Base-by-base conservation (phyloP, 495 filamentous ascomycete genomes). In the Parathielavia hyrcaniae region DNA sequence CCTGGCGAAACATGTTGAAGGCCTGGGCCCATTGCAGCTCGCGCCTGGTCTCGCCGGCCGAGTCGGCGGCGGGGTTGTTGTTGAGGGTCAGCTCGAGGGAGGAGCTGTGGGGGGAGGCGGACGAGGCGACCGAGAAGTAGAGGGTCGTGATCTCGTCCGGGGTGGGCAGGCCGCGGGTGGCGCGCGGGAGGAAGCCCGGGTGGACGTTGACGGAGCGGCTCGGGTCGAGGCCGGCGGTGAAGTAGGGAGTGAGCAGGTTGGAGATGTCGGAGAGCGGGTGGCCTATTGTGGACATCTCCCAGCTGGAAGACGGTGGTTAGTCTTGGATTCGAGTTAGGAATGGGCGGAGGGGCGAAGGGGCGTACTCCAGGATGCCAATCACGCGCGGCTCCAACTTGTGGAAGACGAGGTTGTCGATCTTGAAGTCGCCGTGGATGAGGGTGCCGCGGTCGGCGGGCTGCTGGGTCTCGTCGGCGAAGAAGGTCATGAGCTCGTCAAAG, bases 401-500 rank as follows among this genome's bases (percentile, higher is more conserved):
- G 69, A 92, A 98, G 45, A 98, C 87, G 57, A 97, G 74, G 64
- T 98, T 98, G 70, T 98, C 93, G 66, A 98, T 92, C 74, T 98
- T 98, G 76, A 92, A 98, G 65, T 98, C 93, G 26, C 93, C 93
- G 65, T 98, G 93, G 26, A 98, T 84, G 20, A 96, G 77, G 2
- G 84, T 86, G 22, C 81, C 84, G 43, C 88, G 77, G 64, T 97
- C 91, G 34, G 76, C 78, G 2, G 93, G 91, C 67, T 95, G 89
- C 34, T 74, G 78, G 59, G 73, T 70, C 57, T 82, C 73, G 71
- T 86, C 77, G 39, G 65, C 69, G 65, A 97, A 96, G 74, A 92
- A 96, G 3, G 67, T 68, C 56, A 92, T 80, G 75, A 95, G 87
- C 34, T 88, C 86, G 20, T 85, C 78, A 52, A 91, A 89, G 67